These are phyloP conservation scores for Pichia membranifaciens DNA, from an alignment of 805 yeast species.

Conservation along the genomic window DNA sequence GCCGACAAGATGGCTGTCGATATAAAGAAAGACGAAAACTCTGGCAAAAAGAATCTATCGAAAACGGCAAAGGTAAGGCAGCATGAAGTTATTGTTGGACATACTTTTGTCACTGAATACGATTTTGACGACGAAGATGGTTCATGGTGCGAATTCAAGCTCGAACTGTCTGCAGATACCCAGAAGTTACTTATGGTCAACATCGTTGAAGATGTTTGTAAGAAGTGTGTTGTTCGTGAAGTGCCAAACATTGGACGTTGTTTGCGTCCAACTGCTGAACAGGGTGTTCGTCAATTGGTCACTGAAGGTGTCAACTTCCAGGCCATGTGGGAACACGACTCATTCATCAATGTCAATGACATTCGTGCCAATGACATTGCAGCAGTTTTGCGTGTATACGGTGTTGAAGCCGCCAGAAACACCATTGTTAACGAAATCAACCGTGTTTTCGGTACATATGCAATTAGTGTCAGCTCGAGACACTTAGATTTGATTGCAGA, in stretches of 20 bases:
- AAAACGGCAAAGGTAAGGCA: conserved; percentile 78
- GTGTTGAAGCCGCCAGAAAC: conserved; percentile 98
- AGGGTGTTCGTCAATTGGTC: conserved; percentile 69
- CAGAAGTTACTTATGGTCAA: conserved; percentile 96
- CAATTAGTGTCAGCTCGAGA: conserved; percentile 85
- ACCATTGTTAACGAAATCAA: conserved; percentile 94
- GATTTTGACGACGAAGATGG: conserved; percentile 87
- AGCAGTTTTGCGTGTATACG: conserved; percentile 85
- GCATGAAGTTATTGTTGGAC: conserved; percentile 68
- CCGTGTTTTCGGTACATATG: conserved; percentile 93
- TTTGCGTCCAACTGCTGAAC: conserved; percentile 68
- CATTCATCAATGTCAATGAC: conserved; percentile 82
- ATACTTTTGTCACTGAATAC: conserved; percentile 68
- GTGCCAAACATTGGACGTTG: conserved; percentile 89
- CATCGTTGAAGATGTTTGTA: conserved; percentile 87
- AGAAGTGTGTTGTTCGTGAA: conserved; percentile 87
- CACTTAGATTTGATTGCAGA: conserved; percentile 97
- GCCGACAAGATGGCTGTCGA: conserved; percentile 24
- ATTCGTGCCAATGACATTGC: conserved; percentile 90
- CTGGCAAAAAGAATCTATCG: conserved; percentile 34
- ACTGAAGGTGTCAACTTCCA: conserved; percentile 98
- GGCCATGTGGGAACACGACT: conserved; percentile 98
- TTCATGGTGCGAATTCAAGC: conserved; percentile 86
- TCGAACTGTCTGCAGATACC: conserved; percentile 77
- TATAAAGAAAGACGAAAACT: conserved; percentile 12